These are phyloP conservation scores for Pseudonitzschia multiseries DNA, from an alignment of 108 stramenopile species.

Conservation along the genomic window DNA sequence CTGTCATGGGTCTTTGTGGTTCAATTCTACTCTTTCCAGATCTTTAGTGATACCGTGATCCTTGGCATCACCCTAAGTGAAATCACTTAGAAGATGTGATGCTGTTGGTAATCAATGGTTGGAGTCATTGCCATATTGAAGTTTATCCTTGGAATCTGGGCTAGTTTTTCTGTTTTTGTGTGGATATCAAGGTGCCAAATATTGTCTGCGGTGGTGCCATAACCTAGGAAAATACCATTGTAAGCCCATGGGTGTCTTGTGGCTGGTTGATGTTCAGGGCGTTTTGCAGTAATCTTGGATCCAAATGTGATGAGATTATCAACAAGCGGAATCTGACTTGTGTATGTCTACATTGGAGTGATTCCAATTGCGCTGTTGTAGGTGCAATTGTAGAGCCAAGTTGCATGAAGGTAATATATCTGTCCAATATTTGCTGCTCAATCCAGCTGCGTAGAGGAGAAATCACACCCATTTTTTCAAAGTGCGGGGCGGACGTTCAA, in stretches of 20 bases:
- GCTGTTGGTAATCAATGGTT: slow-evolving; percentile 4
- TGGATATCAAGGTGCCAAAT: slow-evolving; percentile 11
- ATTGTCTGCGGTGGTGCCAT: slow-evolving; percentile 6
- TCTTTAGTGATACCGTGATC: background rate
- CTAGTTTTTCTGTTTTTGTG: background rate
- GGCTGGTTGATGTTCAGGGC: background rate
- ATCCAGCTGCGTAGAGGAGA: slow-evolving; percentile 16
- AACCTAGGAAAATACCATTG: slow-evolving; percentile 23
- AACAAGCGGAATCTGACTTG: background rate
- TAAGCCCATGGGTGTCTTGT: slow-evolving; percentile 2
- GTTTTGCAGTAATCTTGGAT: slow-evolving; percentile 5
- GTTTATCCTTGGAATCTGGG: slow-evolving; percentile 13
- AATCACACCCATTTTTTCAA: slow-evolving; percentile 8
- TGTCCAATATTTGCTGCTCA: slow-evolving; percentile 10
- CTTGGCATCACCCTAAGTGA: background rate
- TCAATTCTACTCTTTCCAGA: background rate
- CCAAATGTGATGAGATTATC: slow-evolving; percentile 20
- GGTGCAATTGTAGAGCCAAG: slow-evolving; percentile 23
- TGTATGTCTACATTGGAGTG: slow-evolving; percentile 11
- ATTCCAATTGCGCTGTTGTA: background rate
- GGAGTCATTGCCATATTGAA: slow-evolving; percentile 6
- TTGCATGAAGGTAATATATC: slow-evolving; percentile 18
- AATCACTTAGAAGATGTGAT: slow-evolving; percentile 1
- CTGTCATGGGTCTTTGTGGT: background rate
- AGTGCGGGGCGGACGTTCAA: slow-evolving; percentile 17